Evolutionary conservation across 306 rosid species (phyloP).

Genomic region (Medicago truncatula): DNA sequence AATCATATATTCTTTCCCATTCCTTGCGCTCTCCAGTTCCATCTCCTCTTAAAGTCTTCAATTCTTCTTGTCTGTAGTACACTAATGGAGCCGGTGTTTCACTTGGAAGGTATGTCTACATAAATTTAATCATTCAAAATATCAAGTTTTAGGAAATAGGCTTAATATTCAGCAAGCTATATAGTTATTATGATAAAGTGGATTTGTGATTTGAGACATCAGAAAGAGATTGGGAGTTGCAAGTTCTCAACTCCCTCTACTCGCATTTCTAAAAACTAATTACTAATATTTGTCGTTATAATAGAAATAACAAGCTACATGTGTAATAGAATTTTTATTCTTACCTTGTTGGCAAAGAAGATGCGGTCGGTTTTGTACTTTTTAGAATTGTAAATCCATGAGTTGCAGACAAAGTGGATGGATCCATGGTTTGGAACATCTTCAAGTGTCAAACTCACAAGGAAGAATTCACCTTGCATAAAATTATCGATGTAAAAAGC

Average conservation of each 20-base stretch:
- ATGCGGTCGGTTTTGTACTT: constrained; percentile 48
- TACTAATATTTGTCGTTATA: neutral
- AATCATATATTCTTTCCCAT: constrained; percentile 78
- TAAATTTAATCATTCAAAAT: neutral
- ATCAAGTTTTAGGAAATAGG: neutral
- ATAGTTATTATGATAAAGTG: neutral
- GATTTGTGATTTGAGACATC: no score
- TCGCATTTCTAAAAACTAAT: neutral
- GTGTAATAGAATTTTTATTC: neutral
- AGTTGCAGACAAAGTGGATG: constrained; percentile 62
- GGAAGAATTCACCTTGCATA: constrained; percentile 56
- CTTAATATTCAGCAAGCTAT: neutral
- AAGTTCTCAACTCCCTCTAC: neutral
- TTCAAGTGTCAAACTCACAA: constrained; percentile 58
- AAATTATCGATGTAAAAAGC: constrained; percentile 56
- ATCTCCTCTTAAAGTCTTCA: constrained; percentile 65
- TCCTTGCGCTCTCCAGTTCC: constrained; percentile 64
- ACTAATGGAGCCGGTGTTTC: constrained; percentile 44
- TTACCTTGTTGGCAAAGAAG: constrained; percentile 71
- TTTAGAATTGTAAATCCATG: constrained; percentile 63
- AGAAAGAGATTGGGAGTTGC: neutral
- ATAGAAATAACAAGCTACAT: neutral
- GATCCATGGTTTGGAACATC: constrained; percentile 49
- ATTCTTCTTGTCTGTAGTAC: constrained; percentile 67
- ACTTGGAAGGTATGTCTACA: constrained; percentile 61